Evolutionary conservation across 2,329 filamentous ascomycete genomes (phyloP).

Genomic region (Metarhizium humberi): DNA sequence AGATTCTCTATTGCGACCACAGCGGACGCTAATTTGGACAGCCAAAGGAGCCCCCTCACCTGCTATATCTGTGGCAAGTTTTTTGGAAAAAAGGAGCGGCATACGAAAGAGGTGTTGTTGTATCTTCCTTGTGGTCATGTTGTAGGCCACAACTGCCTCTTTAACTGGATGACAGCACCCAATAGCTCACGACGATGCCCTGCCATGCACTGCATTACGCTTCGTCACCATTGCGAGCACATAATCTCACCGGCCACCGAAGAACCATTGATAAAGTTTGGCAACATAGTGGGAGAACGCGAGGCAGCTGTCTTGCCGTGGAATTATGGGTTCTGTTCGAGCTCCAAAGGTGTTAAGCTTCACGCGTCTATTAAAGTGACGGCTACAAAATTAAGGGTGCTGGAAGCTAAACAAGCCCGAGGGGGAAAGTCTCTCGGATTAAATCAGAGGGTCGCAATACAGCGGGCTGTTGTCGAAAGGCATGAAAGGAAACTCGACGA

Average conservation of each 20-base stretch:
- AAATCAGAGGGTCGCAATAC: background rate
- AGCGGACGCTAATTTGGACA: background rate
- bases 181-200: conserved; percentile 5
- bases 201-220: conserved; percentile 5
- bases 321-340: conserved; percentile 12
- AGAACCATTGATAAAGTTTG: background rate
- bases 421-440: background rate
- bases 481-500: conserved; percentile 3
- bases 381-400: background rate
- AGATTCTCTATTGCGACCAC: conserved; percentile 3
- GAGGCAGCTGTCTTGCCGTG: conserved; percentile 7
- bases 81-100: background rate
- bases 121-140: conserved; percentile 19
- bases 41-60: background rate
- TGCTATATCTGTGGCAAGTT: conserved; percentile 8
- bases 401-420: background rate
- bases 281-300: background rate
- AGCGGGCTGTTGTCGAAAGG: background rate
- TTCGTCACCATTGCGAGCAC: conserved; percentile 14
- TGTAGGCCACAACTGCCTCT: conserved; percentile 15
- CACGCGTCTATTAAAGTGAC: background rate
- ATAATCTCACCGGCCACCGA: conserved; percentile 1
- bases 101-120: conserved; percentile 7
- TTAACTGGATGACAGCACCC: conserved; percentile 1
- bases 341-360: background rate